Conservation (phyloP, 2,329 filamentous ascomycete genomes). For the Penicillium brasilianum region DNA sequence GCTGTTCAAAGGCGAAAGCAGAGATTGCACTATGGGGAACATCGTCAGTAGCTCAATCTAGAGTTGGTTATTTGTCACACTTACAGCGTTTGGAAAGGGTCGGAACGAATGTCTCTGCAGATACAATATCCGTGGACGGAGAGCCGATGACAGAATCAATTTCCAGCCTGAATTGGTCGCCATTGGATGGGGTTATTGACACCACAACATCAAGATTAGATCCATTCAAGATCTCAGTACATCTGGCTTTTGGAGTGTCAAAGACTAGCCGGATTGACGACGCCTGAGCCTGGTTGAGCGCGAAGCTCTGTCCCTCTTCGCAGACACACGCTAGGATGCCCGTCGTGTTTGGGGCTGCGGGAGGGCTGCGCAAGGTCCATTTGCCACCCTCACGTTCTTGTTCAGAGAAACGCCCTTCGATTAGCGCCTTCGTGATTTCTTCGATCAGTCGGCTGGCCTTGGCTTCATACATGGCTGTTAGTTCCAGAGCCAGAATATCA, state of each 20-base stretch:
- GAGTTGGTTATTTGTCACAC: constrained; percentile 35
- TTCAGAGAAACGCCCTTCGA: constrained; percentile 84
- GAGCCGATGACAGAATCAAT: constrained; percentile 70
- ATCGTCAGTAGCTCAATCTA: constrained; percentile 8
- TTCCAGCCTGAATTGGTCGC: constrained; percentile 62
- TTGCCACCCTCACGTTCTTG: constrained; percentile 77
- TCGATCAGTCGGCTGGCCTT: constrained; percentile 78
- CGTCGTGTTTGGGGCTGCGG: constrained; percentile 62
- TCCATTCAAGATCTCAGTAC: constrained; percentile 36
- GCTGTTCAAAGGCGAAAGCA: constrained; percentile 72
- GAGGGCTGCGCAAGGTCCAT: constrained; percentile 78
- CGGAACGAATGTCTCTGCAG: constrained; percentile 72
- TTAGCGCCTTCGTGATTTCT: constrained; percentile 82
- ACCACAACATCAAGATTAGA: constrained; percentile 55
- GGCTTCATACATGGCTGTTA: constrained; percentile 77
- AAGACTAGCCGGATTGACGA: constrained; percentile 46
- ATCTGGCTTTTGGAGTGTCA: constrained; percentile 39
- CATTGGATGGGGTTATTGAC: constrained; percentile 73
- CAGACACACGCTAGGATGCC: constrained; percentile 56
- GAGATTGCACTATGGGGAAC: constrained; percentile 64
- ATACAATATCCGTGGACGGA: constrained; percentile 75
- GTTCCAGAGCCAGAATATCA: constrained; percentile 69
- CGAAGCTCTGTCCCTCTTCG: constrained; percentile 48
- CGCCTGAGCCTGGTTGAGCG: constrained; percentile 57
- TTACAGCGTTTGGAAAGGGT: constrained; percentile 75